Conservation (phyloP, 352 stramenopile species). For the Pythium chondricola region DNA sequence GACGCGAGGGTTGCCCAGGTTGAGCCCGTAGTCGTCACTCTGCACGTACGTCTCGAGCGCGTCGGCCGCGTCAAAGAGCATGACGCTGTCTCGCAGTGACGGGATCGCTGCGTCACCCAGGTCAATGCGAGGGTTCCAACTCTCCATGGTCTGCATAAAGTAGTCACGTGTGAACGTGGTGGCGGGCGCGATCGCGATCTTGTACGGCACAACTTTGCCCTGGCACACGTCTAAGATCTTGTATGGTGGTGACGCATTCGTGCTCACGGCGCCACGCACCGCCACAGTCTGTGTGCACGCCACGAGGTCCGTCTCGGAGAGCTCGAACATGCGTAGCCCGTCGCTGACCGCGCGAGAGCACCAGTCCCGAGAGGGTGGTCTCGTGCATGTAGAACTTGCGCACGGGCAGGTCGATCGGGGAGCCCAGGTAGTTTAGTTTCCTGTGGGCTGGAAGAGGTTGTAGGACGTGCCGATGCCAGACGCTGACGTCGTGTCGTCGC, state of each 20-base stretch:
- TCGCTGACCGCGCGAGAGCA: slow-evolving; percentile 40
- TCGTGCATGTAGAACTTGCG: slow-evolving; percentile 54
- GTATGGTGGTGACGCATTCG: slow-evolving; percentile 28
- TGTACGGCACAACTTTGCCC: slow-evolving; percentile 45
- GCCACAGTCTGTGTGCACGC: slow-evolving; percentile 27
- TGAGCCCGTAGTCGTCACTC: slow-evolving; percentile 39
- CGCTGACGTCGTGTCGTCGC: slow-evolving; percentile 28
- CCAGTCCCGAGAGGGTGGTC: slow-evolving; percentile 40
- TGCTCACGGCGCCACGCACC: slow-evolving; percentile 24
- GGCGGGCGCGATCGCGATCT: slow-evolving; percentile 51
- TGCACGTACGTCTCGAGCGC: slow-evolving; percentile 46
- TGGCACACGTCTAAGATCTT: slow-evolving; percentile 28
- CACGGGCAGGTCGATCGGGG: slow-evolving; percentile 24
- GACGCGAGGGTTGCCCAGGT: slow-evolving; percentile 40
- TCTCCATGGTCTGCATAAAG: slow-evolving; percentile 55
- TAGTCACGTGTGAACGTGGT: slow-evolving; percentile 55
- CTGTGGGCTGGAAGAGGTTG: slow-evolving; percentile 43
- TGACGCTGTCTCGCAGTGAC: slow-evolving; percentile 46
- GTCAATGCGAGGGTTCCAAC: slow-evolving; percentile 52
- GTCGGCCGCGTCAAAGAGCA: slow-evolving; percentile 45
- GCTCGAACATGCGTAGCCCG: slow-evolving; percentile 33
- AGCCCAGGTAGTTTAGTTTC: slow-evolving; percentile 24
- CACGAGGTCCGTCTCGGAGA: slow-evolving; percentile 21
- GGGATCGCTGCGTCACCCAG: slow-evolving; percentile 25
- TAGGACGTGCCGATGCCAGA: slow-evolving; percentile 37